phyloP scores from a whole-genome alignment of 805 yeast species.

The Starmerella apis region DNA sequence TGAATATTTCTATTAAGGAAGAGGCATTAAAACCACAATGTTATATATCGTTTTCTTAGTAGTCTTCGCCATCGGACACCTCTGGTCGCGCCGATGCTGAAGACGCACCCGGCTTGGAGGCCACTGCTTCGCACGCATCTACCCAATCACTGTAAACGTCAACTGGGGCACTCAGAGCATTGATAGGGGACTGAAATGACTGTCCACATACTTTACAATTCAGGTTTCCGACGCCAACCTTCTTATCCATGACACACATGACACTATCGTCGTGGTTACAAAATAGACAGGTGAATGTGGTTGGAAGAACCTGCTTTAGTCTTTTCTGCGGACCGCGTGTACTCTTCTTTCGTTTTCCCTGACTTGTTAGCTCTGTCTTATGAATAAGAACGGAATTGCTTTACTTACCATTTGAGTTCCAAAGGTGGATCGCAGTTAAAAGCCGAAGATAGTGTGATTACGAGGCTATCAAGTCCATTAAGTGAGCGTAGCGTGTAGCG shows the following conservation, averaged over 20 bases:
- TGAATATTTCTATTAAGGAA: background rate
- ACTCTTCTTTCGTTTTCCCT: constrained; percentile 79
- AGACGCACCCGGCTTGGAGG: constrained; percentile 42
- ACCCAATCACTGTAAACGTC: constrained; percentile 97
- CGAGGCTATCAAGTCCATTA: background rate
- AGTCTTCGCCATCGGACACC: constrained; percentile 24
- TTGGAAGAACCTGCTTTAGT: constrained; percentile 67
- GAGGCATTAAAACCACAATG: background rate
- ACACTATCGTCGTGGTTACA: constrained; percentile 94
- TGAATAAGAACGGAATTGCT: background rate
- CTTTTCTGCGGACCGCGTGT: constrained; percentile 71
- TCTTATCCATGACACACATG: constrained; percentile 77
- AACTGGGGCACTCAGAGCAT: constrained; percentile 69
- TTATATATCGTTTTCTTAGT: background rate
- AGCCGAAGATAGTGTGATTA: background rate
- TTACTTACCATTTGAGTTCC: constrained; percentile 3
- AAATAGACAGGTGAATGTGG: constrained; percentile 79
- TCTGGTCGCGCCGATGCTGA: constrained; percentile 25
- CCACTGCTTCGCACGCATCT: constrained; percentile 87
- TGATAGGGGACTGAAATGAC: constrained; percentile 77
- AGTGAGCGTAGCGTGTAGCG: background rate
- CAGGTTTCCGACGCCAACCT: constrained; percentile 68
- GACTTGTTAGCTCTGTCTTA: background rate
- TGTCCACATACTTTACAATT: constrained; percentile 93
- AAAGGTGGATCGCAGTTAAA: background rate